Evolutionary conservation across 2,329 filamentous ascomycete species (phyloP).

Genomic region (Neofusicoccum cordaticola): DNA sequence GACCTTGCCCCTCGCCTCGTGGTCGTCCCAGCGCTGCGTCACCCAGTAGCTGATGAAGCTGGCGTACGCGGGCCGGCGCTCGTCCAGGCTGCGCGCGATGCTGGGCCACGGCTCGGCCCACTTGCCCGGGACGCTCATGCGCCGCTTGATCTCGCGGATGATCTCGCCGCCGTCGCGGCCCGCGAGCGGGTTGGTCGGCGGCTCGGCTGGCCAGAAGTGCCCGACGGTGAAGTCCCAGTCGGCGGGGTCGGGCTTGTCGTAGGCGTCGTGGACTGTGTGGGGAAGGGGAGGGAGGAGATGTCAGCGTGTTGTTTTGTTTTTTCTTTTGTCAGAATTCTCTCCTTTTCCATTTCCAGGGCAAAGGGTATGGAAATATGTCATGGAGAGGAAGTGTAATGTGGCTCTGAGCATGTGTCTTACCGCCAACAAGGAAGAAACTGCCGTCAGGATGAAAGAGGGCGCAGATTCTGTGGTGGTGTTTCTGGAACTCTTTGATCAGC

Average conservation of each 20-base stretch:
- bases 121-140: constrained; percentile 33
- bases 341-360: too few species aligned
- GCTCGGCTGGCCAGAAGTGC: constrained; percentile 44
- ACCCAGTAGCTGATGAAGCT: constrained; percentile 34
- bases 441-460: constrained; percentile 44
- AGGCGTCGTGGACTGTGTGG: constrained; percentile 20
- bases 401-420: background rate
- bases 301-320: background rate
- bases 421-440: constrained; percentile 29
- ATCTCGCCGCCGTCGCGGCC: constrained; percentile 13
- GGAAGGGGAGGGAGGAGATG: background rate
- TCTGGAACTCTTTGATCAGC: constrained; percentile 44
- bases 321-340: too few species aligned
- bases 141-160: constrained; percentile 33
- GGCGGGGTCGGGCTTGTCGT: constrained; percentile 36
- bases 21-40: constrained; percentile 35
- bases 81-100: constrained; percentile 34
- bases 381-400: constrained; percentile 31
- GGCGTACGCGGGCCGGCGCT: constrained; percentile 33
- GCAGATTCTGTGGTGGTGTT: constrained; percentile 46
- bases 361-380: background rate
- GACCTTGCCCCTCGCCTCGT: constrained; percentile 26
- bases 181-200: constrained; percentile 24
- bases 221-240: constrained; percentile 50
- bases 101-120: constrained; percentile 38